Conservation (phyloP, 2,329 filamentous ascomycete species). For the Ophiostoma perfectum region DNA sequence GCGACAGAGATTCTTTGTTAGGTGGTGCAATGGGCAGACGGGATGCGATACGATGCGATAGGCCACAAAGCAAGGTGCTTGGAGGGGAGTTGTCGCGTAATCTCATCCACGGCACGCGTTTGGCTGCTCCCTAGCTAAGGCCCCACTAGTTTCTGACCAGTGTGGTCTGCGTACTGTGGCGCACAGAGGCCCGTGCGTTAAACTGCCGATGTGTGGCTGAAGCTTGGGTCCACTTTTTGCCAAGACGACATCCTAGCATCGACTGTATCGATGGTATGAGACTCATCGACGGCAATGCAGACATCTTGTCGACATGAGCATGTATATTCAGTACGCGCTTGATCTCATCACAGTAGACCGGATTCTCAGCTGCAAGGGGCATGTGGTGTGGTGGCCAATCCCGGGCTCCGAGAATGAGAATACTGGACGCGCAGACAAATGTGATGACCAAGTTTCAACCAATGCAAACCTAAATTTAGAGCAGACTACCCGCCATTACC, state of each 20-base stretch:
- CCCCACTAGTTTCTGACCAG: background rate
- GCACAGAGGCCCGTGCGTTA: background rate
- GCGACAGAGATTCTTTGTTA: background rate
- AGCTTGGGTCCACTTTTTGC: background rate
- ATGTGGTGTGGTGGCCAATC: background rate
- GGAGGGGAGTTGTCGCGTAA: conserved; percentile 2
- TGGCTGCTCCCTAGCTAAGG: background rate
- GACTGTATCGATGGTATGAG: background rate
- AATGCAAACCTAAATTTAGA: background rate
- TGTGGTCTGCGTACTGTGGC: background rate
- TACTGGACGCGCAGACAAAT: background rate
- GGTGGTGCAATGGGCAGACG: background rate
- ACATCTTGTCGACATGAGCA: background rate
- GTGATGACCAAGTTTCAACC: background rate
- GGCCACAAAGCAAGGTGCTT: background rate
- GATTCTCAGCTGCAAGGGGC: background rate
- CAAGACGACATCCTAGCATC: background rate
- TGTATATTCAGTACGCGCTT: background rate
- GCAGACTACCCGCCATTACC: background rate
- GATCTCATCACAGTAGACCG: too few species aligned
- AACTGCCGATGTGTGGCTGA: background rate
- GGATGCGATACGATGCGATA: background rate
- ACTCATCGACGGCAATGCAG: background rate
- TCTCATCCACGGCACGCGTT: background rate
- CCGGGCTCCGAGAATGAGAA: background rate